Percentiles rank a stretch among this genome's conserved stretches.
These are phyloP conservation scores for Laburnicola sp. DNA, from an alignment of 2,329 filamentous ascomycete species.

Conservation along the genomic window DNA sequence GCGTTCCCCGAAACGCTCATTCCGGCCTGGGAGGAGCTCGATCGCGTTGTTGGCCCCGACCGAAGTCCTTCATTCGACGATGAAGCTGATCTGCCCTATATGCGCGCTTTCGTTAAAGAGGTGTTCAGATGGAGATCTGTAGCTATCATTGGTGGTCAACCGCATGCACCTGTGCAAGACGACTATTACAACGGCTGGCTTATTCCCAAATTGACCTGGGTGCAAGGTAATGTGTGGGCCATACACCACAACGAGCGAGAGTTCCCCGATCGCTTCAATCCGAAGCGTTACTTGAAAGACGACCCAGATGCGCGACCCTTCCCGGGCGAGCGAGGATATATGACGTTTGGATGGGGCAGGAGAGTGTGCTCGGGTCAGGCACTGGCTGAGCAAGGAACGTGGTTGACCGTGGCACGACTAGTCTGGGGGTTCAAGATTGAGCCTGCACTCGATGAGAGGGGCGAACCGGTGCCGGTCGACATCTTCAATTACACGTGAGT, in stretches of 20 bases:
- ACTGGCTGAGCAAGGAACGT: constrained; percentile 63
- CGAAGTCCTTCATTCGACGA: constrained; percentile 43
- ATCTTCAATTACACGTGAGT: constrained; percentile 60
- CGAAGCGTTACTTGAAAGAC: constrained; percentile 33
- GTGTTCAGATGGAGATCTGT: constrained; percentile 42
- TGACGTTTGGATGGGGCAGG: constrained; percentile 60
- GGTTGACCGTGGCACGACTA: constrained; percentile 60
- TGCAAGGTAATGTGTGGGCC: constrained; percentile 48
- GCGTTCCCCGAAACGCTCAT: constrained; percentile 37
- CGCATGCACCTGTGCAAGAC: constrained; percentile 40
- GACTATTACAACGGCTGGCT: constrained; percentile 45
- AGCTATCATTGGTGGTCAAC: constrained; percentile 42
- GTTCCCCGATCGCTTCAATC: constrained; percentile 45
- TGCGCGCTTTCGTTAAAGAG: constrained; percentile 47
- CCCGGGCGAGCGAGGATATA: constrained; percentile 54
- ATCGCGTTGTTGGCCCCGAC: constrained; percentile 36
- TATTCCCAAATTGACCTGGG: constrained; percentile 46
- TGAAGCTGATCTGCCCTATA: constrained; percentile 35
- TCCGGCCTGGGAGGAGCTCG: constrained; percentile 39
- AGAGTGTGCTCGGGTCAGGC: constrained; percentile 63
- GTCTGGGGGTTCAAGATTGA: constrained; percentile 62
- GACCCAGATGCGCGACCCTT: constrained; percentile 35
- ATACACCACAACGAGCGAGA: constrained; percentile 46
- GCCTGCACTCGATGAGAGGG: constrained; percentile 46
- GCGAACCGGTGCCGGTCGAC: constrained; percentile 57